Evolutionary conservation across 2,329 filamentous ascomycete species (phyloP), one percentile per base, ranked within the genome.

Genomic region (Leptographium procerum): DNA sequence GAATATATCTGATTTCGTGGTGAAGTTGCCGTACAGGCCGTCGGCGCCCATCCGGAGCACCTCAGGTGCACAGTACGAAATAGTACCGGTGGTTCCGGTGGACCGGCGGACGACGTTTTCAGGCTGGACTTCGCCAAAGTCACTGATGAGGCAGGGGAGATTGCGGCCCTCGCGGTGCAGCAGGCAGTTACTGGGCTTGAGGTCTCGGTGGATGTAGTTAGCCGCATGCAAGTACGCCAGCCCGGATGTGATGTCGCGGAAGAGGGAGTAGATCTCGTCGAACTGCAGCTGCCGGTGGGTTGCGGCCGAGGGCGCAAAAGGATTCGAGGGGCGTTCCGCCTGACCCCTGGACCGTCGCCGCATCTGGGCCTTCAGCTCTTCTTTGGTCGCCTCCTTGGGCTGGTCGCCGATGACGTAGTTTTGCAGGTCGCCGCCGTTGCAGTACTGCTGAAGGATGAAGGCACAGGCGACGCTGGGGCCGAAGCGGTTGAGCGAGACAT

Each of bases 361-460:
- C 68, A 95, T 83, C 57, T 89, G 88, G 8, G 91, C 90, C 69
- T 97, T 97, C 65, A 97, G 77, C 66, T 94, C 84, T 66, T 97
- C 88, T 59, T 89, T 89, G 9, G 89, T 90, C 0, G 78, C 77
- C 54, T 83, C 79, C 55, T 82, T 80, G 0, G 83, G 77, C 28
- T 75, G 73, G 7, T 85, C 81, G 8, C 87, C 85, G n/a, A 91
- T 77, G 19, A 99, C 84, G 68, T 95, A 95, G 62, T 87, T 85
- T 60, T 96, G 86, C 22, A 99, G 77, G 68, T 99, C 94, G 19
- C 94, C 94, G 1, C 86, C 81, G 69, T 99, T 97, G 74, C 95
- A 99, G 67, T 96, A 99, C 68, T 99, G 91, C 69, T 99, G 94
- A 9, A 99, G 79, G 59, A 99, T 99, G 69, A 96, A 99, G 5